Evolutionary conservation across 441 rosid genomes (phyloP).

Genomic region (Populus hybrid): DNA sequence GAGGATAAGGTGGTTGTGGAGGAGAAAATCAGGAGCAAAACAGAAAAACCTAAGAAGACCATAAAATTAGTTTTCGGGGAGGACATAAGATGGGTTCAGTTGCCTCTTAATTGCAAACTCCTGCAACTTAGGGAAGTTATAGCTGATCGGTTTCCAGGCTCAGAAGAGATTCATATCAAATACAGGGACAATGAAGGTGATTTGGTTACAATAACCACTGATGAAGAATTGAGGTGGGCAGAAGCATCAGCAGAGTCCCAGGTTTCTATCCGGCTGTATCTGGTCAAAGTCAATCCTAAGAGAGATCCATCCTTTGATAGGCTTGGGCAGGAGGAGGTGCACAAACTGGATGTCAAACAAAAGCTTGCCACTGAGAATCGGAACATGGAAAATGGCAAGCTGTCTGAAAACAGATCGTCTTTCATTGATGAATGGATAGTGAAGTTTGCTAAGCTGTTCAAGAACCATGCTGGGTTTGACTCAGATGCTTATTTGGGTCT

Average conservation of each 20-base stretch:
- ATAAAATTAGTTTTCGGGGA: conserved; percentile 84
- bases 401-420: conserved; percentile 32
- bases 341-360: conserved; percentile 18
- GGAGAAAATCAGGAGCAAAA: conserved; percentile 40
- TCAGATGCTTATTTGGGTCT: conserved; percentile 85
- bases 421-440: conserved; percentile 80
- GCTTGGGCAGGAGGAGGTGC: conserved; percentile 19
- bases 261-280: conserved; percentile 59
- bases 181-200: conserved; percentile 90
- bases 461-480: conserved; percentile 84
- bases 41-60: conserved; percentile 41
- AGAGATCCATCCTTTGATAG: no score
- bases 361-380: conserved; percentile 40
- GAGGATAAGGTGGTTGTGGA: conserved; percentile 39
- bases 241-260: conserved; percentile 52
- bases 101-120: conserved; percentile 66
- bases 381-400: conserved; percentile 27
- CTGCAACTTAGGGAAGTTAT: conserved; percentile 59
- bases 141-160: conserved; percentile 64
- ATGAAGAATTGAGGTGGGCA: conserved; percentile 76
- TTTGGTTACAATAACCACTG: conserved; percentile 73
- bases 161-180: conserved; percentile 61
- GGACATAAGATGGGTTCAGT: conserved; percentile 84
- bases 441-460: conserved; percentile 80
- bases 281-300: conserved; percentile 22